A percentile compares a stretch with the other conserved stretches of the same genome.
phyloP scores from a whole-genome alignment of 306 rosid species.

The Mimosa pudica region DNA sequence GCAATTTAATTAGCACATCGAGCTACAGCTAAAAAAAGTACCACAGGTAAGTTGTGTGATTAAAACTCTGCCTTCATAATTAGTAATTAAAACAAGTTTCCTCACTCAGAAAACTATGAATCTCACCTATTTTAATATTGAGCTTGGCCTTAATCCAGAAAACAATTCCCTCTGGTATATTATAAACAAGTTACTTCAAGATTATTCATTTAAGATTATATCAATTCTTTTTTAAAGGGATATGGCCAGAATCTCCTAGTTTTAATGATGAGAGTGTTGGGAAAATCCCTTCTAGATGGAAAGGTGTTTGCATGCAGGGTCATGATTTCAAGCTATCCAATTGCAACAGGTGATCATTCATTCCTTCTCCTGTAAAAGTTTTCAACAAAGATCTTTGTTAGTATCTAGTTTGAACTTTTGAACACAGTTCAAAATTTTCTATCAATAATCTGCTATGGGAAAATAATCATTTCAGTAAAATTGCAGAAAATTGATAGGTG shows the following conservation, averaged over 20 bases:
- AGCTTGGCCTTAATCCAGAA: background rate
- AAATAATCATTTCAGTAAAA: conserved; percentile 19
- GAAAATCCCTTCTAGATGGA: conserved; percentile 22
- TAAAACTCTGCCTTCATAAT: conserved; percentile 9
- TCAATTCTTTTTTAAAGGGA: background rate
- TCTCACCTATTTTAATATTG: background rate
- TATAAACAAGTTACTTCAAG: conserved; percentile 5
- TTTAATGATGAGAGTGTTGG: conserved; percentile 13
- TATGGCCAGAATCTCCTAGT: conserved; percentile 24
- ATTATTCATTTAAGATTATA: background rate
- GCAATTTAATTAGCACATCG: background rate
- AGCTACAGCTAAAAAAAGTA: no score
- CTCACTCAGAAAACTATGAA: background rate
- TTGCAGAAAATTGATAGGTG: conserved; percentile 87
- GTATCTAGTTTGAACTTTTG: background rate
- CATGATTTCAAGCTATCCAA: conserved; percentile 18
- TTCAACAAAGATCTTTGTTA: background rate
- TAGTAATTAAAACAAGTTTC: conserved; percentile 16
- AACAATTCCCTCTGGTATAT: background rate
- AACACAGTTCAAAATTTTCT: background rate
- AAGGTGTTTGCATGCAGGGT: conserved; percentile 23
- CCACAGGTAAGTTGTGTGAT: background rate
- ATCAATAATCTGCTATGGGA: background rate
- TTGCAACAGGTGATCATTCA: conserved; percentile 14
- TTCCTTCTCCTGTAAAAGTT: conserved; percentile 1